These are phyloP conservation scores for Malus hybrid DNA, from an alignment of 331 rosid species.

Conservation along the genomic window DNA sequence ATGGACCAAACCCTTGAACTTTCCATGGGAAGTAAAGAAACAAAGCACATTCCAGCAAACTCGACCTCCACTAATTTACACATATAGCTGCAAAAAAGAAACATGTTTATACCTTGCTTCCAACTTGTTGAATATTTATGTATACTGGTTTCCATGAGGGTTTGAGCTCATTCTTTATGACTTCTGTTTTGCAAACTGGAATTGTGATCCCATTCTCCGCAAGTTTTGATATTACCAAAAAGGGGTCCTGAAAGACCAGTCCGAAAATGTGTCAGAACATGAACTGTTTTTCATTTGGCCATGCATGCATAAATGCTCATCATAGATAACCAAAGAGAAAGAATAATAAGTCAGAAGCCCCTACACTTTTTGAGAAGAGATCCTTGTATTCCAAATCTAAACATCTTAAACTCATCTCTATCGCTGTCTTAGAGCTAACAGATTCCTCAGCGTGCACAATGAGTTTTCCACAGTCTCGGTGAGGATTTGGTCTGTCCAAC, in stretches of 20 bases:
- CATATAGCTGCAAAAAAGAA: not conserved
- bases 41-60: not conserved
- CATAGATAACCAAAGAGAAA: conserved; percentile 12
- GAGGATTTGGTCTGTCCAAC: conserved; percentile 36
- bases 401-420: conserved; percentile 73
- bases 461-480: conserved; percentile 56
- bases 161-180: conserved; percentile 68
- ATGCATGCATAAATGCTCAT: not conserved
- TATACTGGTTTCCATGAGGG: conserved; percentile 79
- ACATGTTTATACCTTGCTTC: conserved; percentile 70
- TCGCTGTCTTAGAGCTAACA: conserved; percentile 69
- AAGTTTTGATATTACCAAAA: conserved; percentile 66
- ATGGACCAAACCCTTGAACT: not conserved
- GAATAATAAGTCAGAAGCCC: conserved; percentile 15
- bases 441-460: conserved; percentile 76
- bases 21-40: not conserved
- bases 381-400: conserved; percentile 85
- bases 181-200: conserved; percentile 95
- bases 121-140: conserved; percentile 86
- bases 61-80: not conserved
- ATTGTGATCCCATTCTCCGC: conserved; percentile 59
- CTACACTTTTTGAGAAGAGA: conserved; percentile 91
- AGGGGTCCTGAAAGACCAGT: conserved; percentile 66
- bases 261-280: conserved; percentile 9
- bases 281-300: not conserved